Percentiles rank a stretch among this genome's conserved stretches.
These are phyloP conservation scores for Tremellales sp. DNA, from an alignment of 1,284 basidiomycete genomes.

Conservation along the genomic window DNA sequence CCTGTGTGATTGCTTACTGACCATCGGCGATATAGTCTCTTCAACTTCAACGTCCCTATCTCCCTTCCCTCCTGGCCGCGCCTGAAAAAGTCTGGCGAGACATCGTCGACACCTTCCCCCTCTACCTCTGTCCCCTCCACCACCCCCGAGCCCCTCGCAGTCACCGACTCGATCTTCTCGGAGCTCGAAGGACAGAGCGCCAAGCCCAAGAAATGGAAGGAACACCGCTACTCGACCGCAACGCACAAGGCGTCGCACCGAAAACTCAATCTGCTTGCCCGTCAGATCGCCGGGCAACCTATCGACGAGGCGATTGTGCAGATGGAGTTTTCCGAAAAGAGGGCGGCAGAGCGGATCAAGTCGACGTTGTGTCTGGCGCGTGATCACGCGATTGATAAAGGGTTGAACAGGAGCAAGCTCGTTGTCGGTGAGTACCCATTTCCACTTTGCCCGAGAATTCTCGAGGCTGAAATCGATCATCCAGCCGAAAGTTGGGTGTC, in stretches of 20 bases:
- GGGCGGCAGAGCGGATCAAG: conserved; percentile 75
- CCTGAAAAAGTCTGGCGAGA: too few species aligned
- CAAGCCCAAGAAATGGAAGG: too few species aligned
- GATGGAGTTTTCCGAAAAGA: conserved; percentile 91
- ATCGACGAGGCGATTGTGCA: conserved; percentile 93
- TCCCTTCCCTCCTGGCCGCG: too few species aligned
- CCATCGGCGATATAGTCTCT: too few species aligned
- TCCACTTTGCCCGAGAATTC: not conserved
- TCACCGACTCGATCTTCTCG: too few species aligned
- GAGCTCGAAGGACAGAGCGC: too few species aligned
- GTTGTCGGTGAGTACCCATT: conserved; percentile 65
- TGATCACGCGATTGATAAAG: conserved; percentile 81
- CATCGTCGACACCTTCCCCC: too few species aligned
- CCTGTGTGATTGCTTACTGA: too few species aligned
- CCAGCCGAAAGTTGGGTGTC: conserved; percentile 77
- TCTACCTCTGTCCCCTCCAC: too few species aligned
- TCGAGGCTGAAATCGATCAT: not conserved
- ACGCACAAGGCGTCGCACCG: conserved; percentile 90
- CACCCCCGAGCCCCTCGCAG: too few species aligned
- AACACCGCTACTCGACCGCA: conserved; percentile 57
- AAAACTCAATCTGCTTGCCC: conserved; percentile 82
- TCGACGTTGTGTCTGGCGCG: conserved; percentile 83
- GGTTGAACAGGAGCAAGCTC: conserved; percentile 66
- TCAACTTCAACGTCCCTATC: too few species aligned
- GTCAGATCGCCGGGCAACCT: conserved; percentile 82